Conservation (phyloP, 2,329 filamentous ascomycete species). For the Nemania sp. region DNA sequence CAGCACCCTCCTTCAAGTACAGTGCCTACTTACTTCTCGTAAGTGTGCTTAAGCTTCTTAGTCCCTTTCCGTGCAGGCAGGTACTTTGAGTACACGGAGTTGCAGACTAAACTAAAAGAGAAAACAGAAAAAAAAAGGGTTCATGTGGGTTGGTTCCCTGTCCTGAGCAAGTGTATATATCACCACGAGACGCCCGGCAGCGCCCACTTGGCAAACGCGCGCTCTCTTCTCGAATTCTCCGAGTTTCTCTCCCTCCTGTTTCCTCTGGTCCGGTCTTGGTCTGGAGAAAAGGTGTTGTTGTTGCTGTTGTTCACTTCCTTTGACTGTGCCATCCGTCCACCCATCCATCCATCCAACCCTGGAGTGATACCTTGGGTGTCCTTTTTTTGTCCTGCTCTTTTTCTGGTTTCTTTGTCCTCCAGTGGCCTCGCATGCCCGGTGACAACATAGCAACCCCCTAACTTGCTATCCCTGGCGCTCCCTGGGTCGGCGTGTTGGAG, state of each 20-base stretch:
- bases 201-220: slow-evolving; percentile 9
- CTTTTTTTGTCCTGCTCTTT: too few species aligned
- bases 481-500: too few species aligned
- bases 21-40: too few species aligned
- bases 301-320: background rate
- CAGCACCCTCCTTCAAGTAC: too few species aligned
- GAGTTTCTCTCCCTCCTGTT: background rate
- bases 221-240: slow-evolving; percentile 4
- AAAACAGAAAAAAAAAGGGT: too few species aligned
- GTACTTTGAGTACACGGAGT: too few species aligned
- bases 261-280: background rate
- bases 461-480: background rate
- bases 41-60: too few species aligned
- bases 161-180: slow-evolving; percentile 1
- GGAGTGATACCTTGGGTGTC: background rate
- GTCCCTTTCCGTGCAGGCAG: too few species aligned
- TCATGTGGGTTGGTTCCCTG: background rate
- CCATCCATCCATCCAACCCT: too few species aligned
- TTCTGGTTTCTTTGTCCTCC: slow-evolving; percentile 1
- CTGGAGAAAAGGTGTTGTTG: background rate
- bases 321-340: too few species aligned
- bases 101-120: too few species aligned
- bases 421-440: background rate
- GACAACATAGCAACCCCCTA: slow-evolving; percentile 1
- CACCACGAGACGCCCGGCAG: slow-evolving; percentile 1